Conservation (phyloP, 495 filamentous ascomycete species). For the Trichodelitschia bisporula region DNA sequence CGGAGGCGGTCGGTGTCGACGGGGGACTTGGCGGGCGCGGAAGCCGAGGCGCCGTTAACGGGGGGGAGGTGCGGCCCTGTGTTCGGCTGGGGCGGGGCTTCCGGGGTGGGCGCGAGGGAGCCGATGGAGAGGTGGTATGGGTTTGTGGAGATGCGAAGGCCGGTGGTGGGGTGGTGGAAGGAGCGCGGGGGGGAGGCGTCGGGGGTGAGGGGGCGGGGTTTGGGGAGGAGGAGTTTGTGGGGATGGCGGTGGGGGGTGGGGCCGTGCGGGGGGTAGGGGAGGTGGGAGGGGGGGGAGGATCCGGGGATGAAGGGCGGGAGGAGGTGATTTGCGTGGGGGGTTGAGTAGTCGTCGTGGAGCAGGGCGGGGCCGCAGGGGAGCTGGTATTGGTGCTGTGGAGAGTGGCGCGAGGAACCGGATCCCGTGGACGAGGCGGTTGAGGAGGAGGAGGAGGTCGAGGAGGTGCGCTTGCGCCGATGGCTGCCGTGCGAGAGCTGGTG, state of each 20-base stretch:
- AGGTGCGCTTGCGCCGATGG: slow-evolving; percentile 43
- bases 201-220: slow-evolving; percentile 4
- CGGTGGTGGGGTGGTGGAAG: slow-evolving; percentile 9
- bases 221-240: slow-evolving; percentile 13
- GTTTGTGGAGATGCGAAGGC: slow-evolving; percentile 10
- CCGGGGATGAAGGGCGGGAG: too few relatives aligned
- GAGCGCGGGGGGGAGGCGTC: slow-evolving; percentile 3
- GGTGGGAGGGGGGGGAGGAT: slow-evolving; percentile 7
- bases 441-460: slow-evolving; percentile 28
- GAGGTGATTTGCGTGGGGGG: slow-evolving; percentile 11
- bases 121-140: slow-evolving; percentile 6
- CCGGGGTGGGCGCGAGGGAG: slow-evolving; percentile 1
- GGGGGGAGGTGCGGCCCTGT: too few relatives aligned
- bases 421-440: slow-evolving; percentile 13
- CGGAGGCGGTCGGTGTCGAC: slow-evolving; percentile 45
- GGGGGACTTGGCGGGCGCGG: slow-evolving; percentile 25
- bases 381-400: slow-evolving; percentile 11
- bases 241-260: slow-evolving; percentile 9
- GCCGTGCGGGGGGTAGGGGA: slow-evolving; percentile 5
- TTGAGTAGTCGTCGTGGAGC: slow-evolving; percentile 6
- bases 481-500: slow-evolving; percentile 63
- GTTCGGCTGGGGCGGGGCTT: too few relatives aligned
- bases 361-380: slow-evolving; percentile 9
- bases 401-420: slow-evolving; percentile 10
- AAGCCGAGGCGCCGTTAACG: neutral